These are phyloP conservation scores for Glonium stellatum DNA, from an alignment of 495 filamentous ascomycete genomes.

Conservation along the genomic window DNA sequence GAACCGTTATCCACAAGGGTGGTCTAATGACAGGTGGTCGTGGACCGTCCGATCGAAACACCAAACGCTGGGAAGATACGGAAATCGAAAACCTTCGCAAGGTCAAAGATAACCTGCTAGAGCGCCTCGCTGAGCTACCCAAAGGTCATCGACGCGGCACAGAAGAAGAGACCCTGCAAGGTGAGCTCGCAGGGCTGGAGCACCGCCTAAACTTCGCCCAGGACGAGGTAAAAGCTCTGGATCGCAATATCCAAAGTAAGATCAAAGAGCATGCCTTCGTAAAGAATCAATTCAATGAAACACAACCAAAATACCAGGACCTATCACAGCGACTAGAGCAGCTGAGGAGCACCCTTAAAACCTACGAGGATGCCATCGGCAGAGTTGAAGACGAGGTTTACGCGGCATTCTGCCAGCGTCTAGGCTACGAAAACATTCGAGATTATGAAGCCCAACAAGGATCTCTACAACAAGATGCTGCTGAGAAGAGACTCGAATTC, in stretches of 20 bases:
- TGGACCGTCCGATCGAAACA: conserved; percentile 60
- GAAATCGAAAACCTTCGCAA: conserved; percentile 76
- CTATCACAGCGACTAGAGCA: conserved; percentile 60
- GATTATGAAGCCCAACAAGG: conserved; percentile 92
- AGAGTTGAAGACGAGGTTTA: conserved; percentile 87
- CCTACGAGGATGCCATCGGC: conserved; percentile 69
- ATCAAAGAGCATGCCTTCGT: conserved; percentile 70
- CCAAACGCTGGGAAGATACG: conserved; percentile 77
- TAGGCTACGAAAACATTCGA: conserved; percentile 83
- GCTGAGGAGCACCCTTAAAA: conserved; percentile 56
- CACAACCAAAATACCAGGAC: conserved; percentile 70
- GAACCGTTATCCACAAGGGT: conserved; percentile 92
- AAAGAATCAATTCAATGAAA: conserved; percentile 61
- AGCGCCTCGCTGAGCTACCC: conserved; percentile 68
- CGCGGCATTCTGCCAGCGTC: conserved; percentile 72
- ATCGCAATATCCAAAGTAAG: conserved; percentile 81
- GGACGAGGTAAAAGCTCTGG: conserved; percentile 71
- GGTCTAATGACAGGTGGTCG: conserved; percentile 95
- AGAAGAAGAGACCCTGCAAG: conserved; percentile 73
- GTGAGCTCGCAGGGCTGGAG: conserved; percentile 76
- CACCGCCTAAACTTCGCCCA: conserved; percentile 62
- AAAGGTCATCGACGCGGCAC: conserved; percentile 62
- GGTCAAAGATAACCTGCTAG: conserved; percentile 61
- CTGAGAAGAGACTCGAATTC: conserved; percentile 79
- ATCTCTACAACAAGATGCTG: conserved; percentile 77